Conservation (phyloP, 2,329 filamentous ascomycete genomes). For the Phialocephala sp. region DNA sequence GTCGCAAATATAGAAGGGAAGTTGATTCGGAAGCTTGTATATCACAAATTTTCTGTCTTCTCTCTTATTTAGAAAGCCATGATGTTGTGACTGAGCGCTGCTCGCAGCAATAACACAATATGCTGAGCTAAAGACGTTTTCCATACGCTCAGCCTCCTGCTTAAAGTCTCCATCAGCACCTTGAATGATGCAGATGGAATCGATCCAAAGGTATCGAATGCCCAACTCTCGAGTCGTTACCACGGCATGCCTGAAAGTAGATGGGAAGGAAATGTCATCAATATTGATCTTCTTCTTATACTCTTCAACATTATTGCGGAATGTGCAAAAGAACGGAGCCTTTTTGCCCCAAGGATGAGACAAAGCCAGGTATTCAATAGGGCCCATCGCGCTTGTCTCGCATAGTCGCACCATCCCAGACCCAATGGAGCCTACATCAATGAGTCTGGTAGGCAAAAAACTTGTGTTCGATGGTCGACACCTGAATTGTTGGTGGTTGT, state of each 20-base stretch:
- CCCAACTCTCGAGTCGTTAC: constrained; percentile 36
- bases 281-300: constrained; percentile 20
- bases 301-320: constrained; percentile 10
- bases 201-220: constrained; percentile 43
- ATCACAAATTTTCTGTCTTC: background rate
- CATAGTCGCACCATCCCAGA: background rate
- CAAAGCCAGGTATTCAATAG: constrained; percentile 33
- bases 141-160: constrained; percentile 37
- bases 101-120: constrained; percentile 29
- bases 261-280: constrained; percentile 30
- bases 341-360: constrained; percentile 43
- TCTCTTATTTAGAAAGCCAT: constrained; percentile 12
- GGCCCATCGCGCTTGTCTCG: too few relatives aligned
- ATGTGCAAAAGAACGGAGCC: constrained; percentile 12
- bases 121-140: constrained; percentile 31
- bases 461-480: background rate
- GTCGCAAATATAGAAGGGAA: constrained; percentile 37
- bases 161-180: constrained; percentile 38
- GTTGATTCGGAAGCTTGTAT: constrained; percentile 17
- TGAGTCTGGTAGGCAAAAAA: background rate
- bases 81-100: constrained; percentile 3
- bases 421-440: background rate
- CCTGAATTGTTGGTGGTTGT: too few relatives aligned
- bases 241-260: constrained; percentile 40
- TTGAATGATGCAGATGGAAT: constrained; percentile 44